phyloP scores from a whole-genome alignment of 2,329 filamentous ascomycete genomes.

The Xylaria sp. region DNA sequence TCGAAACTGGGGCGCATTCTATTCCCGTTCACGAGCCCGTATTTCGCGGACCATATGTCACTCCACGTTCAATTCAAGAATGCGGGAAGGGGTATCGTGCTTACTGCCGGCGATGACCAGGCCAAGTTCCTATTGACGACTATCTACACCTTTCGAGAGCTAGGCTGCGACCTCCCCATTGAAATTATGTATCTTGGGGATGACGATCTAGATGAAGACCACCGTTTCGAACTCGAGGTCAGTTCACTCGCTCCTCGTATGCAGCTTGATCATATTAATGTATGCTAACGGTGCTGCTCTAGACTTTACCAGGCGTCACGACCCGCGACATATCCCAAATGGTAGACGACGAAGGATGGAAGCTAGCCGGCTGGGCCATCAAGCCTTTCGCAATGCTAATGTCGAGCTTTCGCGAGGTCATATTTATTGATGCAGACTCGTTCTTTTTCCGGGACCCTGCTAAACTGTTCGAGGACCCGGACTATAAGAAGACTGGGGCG shows the following conservation, averaged over 20 bases:
- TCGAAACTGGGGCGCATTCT: constrained; percentile 53
- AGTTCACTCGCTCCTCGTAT: not conserved
- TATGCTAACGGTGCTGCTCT: constrained; percentile 1
- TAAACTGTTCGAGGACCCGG: constrained; percentile 55
- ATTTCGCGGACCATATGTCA: constrained; percentile 58
- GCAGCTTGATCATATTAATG: not conserved
- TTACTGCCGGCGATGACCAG: constrained; percentile 57
- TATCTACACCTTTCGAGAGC: constrained; percentile 52
- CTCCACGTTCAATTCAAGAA: constrained; percentile 55
- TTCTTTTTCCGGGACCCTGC: constrained; percentile 57
- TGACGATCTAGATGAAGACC: constrained; percentile 56
- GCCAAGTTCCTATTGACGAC: constrained; percentile 56
- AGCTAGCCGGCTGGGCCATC: constrained; percentile 57
- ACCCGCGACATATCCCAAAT: constrained; percentile 58
- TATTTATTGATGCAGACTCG: constrained; percentile 60
- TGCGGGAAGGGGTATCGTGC: constrained; percentile 56
- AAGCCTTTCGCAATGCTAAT: constrained; percentile 60
- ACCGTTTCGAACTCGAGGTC: constrained; percentile 54
- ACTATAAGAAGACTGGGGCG: constrained; percentile 55
- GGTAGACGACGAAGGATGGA: constrained; percentile 58
- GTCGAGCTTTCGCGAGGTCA: constrained; percentile 59
- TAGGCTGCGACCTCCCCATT: constrained; percentile 54
- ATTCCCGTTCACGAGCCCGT: constrained; percentile 55
- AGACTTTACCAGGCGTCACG: constrained; percentile 54
- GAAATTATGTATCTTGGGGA: constrained; percentile 58